phyloP scores from a whole-genome alignment of 2,329 filamentous ascomycete genomes.

The Atkinsonella hypoxylon region DNA sequence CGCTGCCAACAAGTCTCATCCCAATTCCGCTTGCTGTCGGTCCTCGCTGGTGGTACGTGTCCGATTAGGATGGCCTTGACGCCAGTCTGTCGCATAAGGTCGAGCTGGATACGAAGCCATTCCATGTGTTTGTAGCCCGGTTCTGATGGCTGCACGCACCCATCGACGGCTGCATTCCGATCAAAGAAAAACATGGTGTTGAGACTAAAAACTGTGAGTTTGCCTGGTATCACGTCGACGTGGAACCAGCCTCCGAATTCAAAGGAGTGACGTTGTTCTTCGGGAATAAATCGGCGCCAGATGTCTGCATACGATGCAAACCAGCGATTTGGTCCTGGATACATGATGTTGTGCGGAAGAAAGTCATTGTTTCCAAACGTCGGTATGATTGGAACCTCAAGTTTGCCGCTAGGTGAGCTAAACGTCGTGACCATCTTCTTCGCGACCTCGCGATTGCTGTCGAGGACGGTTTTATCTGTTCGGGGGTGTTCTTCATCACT shows the following conservation, averaged over 20 bases:
- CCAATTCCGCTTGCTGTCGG: conserved; percentile 76
- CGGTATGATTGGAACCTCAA: conserved; percentile 71
- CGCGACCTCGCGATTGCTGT: conserved; percentile 64
- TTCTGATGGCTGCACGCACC: conserved; percentile 65
- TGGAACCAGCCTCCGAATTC: conserved; percentile 90
- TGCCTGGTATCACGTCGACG: conserved; percentile 77
- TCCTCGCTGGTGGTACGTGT: conserved; percentile 84
- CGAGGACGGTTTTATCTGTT: conserved; percentile 60
- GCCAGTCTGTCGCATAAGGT: conserved; percentile 66
- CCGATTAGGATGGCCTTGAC: conserved; percentile 94
- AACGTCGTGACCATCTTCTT: conserved; percentile 69
- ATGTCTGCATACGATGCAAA: conserved; percentile 64
- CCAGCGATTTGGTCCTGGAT: conserved; percentile 76
- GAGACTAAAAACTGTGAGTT: conserved; percentile 80
- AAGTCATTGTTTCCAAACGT: conserved; percentile 97
- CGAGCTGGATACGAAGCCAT: conserved; percentile 83
- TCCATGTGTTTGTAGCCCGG: conserved; percentile 93
- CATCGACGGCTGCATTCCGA: conserved; percentile 86
- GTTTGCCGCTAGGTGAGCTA: conserved; percentile 39
- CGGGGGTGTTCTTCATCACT: conserved; percentile 74
- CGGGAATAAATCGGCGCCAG: conserved; percentile 81
- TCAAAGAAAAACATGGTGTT: conserved; percentile 97
- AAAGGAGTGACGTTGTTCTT: conserved; percentile 84
- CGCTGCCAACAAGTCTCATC: conserved; percentile 98
- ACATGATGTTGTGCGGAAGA: conserved; percentile 88